Conservation (phyloP, 495 filamentous ascomycete species). For the Neurospora sp. region DNA sequence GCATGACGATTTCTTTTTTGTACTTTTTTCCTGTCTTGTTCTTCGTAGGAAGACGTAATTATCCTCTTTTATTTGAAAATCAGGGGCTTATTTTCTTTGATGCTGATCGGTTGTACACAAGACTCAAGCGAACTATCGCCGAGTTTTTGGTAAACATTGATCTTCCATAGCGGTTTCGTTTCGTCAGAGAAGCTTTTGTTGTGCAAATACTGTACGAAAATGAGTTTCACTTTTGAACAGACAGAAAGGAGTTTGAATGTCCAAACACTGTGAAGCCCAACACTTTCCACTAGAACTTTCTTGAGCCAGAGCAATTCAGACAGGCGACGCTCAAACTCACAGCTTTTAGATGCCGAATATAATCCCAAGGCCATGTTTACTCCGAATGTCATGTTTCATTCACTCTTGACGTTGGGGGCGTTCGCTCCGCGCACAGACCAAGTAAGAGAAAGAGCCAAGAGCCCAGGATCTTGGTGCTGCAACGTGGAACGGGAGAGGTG, state of each 20-base stretch:
- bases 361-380: neutral
- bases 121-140: neutral
- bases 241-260: neutral
- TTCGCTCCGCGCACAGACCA: neutral
- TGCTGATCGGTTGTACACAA: neutral
- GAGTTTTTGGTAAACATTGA: neutral
- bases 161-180: neutral
- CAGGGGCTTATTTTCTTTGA: neutral
- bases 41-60: neutral
- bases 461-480: neutral
- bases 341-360: neutral
- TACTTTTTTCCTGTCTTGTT: neutral
- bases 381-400: neutral
- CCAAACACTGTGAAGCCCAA: neutral
- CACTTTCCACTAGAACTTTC: neutral
- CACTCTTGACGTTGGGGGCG: neutral
- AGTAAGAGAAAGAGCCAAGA: neutral
- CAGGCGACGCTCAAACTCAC: neutral
- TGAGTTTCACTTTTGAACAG: neutral
- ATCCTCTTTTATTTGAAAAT: neutral
- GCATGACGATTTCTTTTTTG: constrained; percentile 8
- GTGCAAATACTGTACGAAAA: neutral
- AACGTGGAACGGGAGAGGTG: neutral
- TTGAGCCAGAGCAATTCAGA: neutral
- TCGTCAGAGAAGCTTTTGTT: neutral